These are phyloP conservation scores for Chamaecrista fasciculata DNA, from an alignment of 306 rosid genomes.

Conservation along the genomic window DNA sequence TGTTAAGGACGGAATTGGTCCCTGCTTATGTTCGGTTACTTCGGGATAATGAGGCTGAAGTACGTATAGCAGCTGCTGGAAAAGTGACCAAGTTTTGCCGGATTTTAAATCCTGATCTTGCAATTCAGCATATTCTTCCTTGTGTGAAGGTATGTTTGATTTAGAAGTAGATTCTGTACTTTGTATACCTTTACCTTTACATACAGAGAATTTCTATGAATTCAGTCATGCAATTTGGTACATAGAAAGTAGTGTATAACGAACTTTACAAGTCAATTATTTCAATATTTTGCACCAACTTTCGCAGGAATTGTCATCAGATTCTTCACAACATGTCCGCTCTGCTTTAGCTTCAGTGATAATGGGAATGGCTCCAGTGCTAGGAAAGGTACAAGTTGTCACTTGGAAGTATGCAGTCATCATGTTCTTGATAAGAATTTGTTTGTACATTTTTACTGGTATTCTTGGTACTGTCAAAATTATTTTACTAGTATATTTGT, in stretches of 20 bases:
- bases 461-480: neutral
- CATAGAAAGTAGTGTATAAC: neutral
- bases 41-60: conserved; percentile 92
- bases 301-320: conserved; percentile 72
- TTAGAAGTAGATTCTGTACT: neutral
- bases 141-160: conserved; percentile 68
- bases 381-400: conserved; percentile 65
- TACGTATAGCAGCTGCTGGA: conserved; percentile 91
- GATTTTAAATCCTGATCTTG: conserved; percentile 69
- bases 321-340: conserved; percentile 89
- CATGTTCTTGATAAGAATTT: neutral
- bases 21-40: conserved; percentile 90
- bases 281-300: conserved; percentile 13
- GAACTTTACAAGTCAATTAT: neutral
- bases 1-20: conserved; percentile 66
- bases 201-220: neutral
- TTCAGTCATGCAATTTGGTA: neutral
- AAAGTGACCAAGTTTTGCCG: conserved; percentile 80
- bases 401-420: conserved; percentile 7
- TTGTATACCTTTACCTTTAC: neutral
- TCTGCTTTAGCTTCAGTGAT: conserved; percentile 90
- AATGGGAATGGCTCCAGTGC: conserved; percentile 87
- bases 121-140: conserved; percentile 85
- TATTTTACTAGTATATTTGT: neutral
- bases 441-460: neutral